phyloP scores from a whole-genome alignment of 768 basidiomycete genomes.

The Leccinum broughii region DNA sequence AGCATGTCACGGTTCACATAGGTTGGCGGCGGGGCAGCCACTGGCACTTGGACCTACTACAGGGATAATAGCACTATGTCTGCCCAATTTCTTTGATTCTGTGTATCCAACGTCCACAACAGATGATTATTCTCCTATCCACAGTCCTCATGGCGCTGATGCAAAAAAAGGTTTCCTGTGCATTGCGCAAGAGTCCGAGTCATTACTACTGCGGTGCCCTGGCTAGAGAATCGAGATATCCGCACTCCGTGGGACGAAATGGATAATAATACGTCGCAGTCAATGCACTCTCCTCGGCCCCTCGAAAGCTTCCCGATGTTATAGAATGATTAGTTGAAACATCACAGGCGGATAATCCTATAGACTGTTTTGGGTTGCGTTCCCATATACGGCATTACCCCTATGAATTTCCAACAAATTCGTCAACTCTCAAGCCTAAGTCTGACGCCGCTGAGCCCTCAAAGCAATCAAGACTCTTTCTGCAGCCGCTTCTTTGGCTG shows the following conservation, averaged over 20 bases:
- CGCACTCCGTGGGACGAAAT: not conserved
- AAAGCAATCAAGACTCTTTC: constrained; percentile 18
- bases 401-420: constrained; percentile 2
- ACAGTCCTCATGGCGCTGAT: not conserved
- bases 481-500: constrained; percentile 27
- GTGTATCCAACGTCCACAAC: not conserved
- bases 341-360: constrained; percentile 9
- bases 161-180: constrained; percentile 5
- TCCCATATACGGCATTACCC: constrained; percentile 19
- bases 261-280: not conserved
- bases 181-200: not conserved
- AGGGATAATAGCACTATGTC: not conserved
- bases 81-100: not conserved
- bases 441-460: not conserved
- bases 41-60: not conserved
- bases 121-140: not conserved
- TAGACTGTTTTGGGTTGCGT: constrained; percentile 5
- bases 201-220: constrained; percentile 5
- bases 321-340: not conserved
- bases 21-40: constrained; percentile 2
- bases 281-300: not conserved
- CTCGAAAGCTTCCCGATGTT: not conserved
- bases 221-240: not conserved
- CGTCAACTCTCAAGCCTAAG: not conserved
- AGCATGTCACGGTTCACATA: constrained; percentile 8